Base-by-base conservation (phyloP, 768 basidiomycete genomes). In the Termitomyces sp. region DNA sequence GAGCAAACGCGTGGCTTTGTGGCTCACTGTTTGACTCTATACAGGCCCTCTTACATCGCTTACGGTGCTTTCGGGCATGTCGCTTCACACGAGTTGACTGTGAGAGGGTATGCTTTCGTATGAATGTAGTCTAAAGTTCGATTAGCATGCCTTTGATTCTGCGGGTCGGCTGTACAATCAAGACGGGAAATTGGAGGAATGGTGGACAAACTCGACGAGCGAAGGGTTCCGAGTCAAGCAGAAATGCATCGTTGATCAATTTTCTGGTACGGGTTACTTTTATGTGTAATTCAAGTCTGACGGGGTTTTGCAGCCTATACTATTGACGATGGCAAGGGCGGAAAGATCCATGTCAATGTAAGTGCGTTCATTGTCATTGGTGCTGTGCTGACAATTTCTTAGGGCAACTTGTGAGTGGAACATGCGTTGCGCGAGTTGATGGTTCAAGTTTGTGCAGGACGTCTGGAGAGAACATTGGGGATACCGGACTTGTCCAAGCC, bases 51-150 rank as follows among this genome's bases (percentile, higher is more conserved):
- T 31, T 96, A 97, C 69, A 77, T 98, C 57, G 81, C 85, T 29
- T 98, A 96, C 62, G 96, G 94, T 22, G 86, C 93, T 1, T 97
- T 98, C 66, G 97, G 95, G 15, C 85, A 88, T 51, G 87, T 97
- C 20, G 94, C 94, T 24, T 83, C 92, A 0, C 96, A 99, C 68
- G 96, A 99, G 70, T 75, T 98, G 46, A 90, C 90, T 22, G 90
- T 94, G 56, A 56, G 85, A 66, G 5, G 61, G 39, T 20, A 26
- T 51, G 31, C 50, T 8, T 49, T 24, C 18, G 33, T 45, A 33
- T 12, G 47, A 15, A 24, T 16, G 13, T 22, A 26, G 20, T 49
- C 29, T 55, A 33, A 53, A 24, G 51, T 24, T 31, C 28, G 36
- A 56, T 36, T 46, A 94, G 88, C 92, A 94, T 65, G 91, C 91